A percentile compares a stretch with the other conserved stretches of the same genome.
These are phyloP conservation scores for Ophiostoma populinum DNA, from an alignment of 2,329 filamentous ascomycete genomes.

Conservation along the genomic window DNA sequence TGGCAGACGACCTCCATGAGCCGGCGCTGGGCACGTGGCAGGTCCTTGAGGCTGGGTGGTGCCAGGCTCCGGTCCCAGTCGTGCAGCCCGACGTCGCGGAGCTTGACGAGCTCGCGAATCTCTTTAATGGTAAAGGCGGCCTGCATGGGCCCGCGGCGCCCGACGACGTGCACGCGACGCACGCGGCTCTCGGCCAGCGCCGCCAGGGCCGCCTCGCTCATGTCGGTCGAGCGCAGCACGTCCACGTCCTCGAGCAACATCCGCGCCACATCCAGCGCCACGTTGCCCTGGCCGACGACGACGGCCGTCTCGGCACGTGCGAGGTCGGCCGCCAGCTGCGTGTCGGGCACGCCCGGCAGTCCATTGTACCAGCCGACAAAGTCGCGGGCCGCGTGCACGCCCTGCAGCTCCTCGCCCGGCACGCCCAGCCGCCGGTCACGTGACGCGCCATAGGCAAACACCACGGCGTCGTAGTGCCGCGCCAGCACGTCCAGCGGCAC, in stretches of 20 bases:
- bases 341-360: conserved; percentile 45
- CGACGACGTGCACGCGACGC: conserved; percentile 70
- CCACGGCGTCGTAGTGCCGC: conserved; percentile 75
- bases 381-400: conserved; percentile 73
- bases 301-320: conserved; percentile 76
- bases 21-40: conserved; percentile 60
- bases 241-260: conserved; percentile 67
- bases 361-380: conserved; percentile 99
- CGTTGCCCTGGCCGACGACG: conserved; percentile 88
- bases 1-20: conserved; percentile 69
- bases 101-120: conserved; percentile 67
- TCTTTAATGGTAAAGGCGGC: conserved; percentile 95
- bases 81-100: conserved; percentile 55
- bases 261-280: conserved; percentile 82
- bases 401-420: conserved; percentile 59
- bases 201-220: conserved; percentile 68
- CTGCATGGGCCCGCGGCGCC: conserved; percentile 78
- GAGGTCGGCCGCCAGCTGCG: conserved; percentile 44
- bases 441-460: conserved; percentile 86
- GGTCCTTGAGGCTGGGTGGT: conserved; percentile 45
- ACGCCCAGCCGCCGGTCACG: conserved; percentile 66
- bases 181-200: conserved; percentile 55
- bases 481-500: conserved; percentile 53
- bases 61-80: conserved; percentile 49
- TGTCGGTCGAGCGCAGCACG: conserved; percentile 64